phyloP scores from a whole-genome alignment of 139 green algal species.

The Volvox africanus region DNA sequence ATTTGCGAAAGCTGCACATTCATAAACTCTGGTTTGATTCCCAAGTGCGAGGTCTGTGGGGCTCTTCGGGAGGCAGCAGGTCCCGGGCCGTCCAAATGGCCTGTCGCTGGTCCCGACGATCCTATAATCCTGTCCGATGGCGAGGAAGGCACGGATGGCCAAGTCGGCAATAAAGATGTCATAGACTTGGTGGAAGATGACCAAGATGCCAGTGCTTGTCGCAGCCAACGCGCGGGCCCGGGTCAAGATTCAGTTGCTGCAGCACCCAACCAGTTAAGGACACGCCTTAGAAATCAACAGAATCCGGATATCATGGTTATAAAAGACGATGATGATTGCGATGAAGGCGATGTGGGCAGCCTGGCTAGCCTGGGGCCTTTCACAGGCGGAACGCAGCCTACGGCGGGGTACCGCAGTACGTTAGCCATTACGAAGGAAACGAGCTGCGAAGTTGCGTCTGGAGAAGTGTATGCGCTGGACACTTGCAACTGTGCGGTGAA shows the following conservation, averaged over 20 bases:
- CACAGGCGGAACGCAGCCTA: no score
- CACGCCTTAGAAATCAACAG: background rate
- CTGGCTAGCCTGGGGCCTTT: background rate
- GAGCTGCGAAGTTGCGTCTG: background rate
- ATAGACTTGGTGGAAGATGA: background rate
- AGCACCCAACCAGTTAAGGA: background rate
- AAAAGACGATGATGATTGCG: background rate
- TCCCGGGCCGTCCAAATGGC: background rate
- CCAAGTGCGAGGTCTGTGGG: slow-evolving; percentile 20
- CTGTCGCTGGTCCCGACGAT: background rate
- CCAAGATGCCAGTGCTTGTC: background rate
- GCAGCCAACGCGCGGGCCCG: background rate
- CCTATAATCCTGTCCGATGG: background rate
- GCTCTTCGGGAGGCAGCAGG: background rate
- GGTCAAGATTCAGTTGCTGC: background rate
- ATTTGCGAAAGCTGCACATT: slow-evolving; percentile 28
- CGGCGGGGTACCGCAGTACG: no score
- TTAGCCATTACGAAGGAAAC: no score
- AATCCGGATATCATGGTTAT: background rate
- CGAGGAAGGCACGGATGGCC: background rate
- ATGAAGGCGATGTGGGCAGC: background rate
- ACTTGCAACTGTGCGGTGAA: background rate
- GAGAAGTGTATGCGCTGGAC: background rate
- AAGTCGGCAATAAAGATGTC: background rate
- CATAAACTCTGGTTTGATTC: background rate